Base-by-base conservation (phyloP, 2,329 filamentous ascomycete genomes). In the Pseudogymnoascus sp. region DNA sequence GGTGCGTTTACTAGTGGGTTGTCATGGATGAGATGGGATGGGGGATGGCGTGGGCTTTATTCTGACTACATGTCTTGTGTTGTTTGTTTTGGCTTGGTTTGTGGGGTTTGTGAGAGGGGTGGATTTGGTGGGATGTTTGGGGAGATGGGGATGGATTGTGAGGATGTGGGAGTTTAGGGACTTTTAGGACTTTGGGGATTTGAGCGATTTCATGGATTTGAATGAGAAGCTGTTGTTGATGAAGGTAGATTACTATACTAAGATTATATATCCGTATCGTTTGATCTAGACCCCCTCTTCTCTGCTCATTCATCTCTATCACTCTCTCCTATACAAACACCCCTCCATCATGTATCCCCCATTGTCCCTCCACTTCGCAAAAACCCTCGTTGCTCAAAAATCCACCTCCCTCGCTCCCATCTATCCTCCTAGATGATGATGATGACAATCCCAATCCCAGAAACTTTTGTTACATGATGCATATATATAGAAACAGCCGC, bases 381-480 rank as follows among this genome's bases (percentile, higher is more conserved):
- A 38, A 37, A 18, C 18, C 36, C 8, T 12, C 28, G 7, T 21
- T n/a, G 11, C 18, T 3, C 11, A 43, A 21, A 12, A 8, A 3
- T 3, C 40, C 9, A 8, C 9, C 18, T 3, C 21, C 11, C 42
- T 12, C 18, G 3, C 18, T 3, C 42, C 18, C 42, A 25, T 46
- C 42, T 46, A 46, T 23, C 16, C 11, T 23, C 11, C 11, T 46
- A 46, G 42, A 46, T 25, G 42, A 23, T 14, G 11, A 43, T n/a
- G 31, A 34, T 34, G 31, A 37, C 1, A 46, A 23, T 46, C 23
- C 42, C 42, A 23, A 14, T 16, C 42, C 42, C 42, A 46, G 42
- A 46, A 46, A 46, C 42, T 25, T 46, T 46, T 46, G 42, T 23
- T 46, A 46, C 42, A 46, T 46, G 42, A 46, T 46, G 42, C 42